These are phyloP conservation scores for Wallacemonas sp. DNA, from an alignment of 208 protist genomes.

Conservation along the genomic window DNA sequence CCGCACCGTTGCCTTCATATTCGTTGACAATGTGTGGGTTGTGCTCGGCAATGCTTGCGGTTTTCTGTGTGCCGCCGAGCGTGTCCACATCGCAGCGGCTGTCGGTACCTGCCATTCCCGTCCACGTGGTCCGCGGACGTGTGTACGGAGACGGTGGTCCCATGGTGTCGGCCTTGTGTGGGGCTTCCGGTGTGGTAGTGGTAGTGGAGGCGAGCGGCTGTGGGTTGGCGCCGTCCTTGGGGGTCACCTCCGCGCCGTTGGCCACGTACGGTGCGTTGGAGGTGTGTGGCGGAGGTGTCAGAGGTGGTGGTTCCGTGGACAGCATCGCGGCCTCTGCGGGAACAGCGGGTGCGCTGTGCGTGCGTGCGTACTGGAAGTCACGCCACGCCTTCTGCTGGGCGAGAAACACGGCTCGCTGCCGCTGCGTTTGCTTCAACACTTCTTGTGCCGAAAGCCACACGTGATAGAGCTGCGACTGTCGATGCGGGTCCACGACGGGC, in stretches of 20 bases:
- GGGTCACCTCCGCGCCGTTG: background rate
- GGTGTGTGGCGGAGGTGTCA: background rate
- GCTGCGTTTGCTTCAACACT: slow-evolving; percentile 11
- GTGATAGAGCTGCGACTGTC: slow-evolving; percentile 7
- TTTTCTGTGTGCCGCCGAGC: too few species aligned
- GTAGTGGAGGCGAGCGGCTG: too few species aligned
- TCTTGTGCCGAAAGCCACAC: slow-evolving; percentile 13
- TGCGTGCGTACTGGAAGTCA: background rate
- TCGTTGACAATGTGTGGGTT: slow-evolving; percentile 34
- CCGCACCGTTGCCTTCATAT: slow-evolving; percentile 23
- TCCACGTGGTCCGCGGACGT: too few species aligned
- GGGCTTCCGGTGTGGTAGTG: too few species aligned
- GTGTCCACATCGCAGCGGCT: too few species aligned
- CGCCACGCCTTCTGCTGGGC: slow-evolving; percentile 1
- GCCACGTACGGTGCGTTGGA: background rate
- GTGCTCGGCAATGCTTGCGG: too few species aligned
- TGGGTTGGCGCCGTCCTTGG: too few species aligned
- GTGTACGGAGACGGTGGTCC: too few species aligned
- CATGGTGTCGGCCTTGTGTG: too few species aligned
- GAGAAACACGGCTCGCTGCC: background rate
- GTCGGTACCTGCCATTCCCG: too few species aligned
- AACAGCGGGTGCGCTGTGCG: background rate
- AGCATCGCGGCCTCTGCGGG: background rate
- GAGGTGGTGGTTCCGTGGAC: too few species aligned
- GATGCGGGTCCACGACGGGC: background rate